These are phyloP conservation scores for Candida glucosophila DNA, from an alignment of 1,139 yeast species.

Conservation along the genomic window DNA sequence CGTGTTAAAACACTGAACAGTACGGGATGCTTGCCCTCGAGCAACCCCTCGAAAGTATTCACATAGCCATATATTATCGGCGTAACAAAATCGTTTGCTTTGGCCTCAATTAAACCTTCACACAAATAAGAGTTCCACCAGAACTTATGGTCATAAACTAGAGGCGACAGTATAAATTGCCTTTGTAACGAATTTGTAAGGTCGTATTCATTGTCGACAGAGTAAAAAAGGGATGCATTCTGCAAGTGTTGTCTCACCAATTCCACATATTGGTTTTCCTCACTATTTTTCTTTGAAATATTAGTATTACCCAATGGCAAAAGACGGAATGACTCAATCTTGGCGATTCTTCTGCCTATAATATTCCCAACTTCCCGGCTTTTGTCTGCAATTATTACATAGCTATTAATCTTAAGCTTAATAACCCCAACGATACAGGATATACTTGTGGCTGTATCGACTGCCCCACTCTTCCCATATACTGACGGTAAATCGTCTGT, in stretches of 20 bases:
- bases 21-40: slow-evolving; percentile 38
- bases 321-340: slow-evolving; percentile 50
- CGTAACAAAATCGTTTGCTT: slow-evolving; percentile 46
- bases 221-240: slow-evolving; percentile 67
- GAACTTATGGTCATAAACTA: slow-evolving; percentile 52
- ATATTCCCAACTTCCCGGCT: slow-evolving; percentile 60
- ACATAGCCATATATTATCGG: slow-evolving; percentile 83
- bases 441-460: slow-evolving; percentile 17
- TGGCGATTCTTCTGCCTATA: slow-evolving; percentile 51
- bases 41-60: slow-evolving; percentile 43
- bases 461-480: slow-evolving; percentile 8
- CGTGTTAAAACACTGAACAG: slow-evolving; percentile 61
- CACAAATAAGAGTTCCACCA: slow-evolving; percentile 82
- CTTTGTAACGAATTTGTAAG: slow-evolving; percentile 76
- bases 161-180: slow-evolving; percentile 19
- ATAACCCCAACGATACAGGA: slow-evolving; percentile 75
- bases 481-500: slow-evolving; percentile 14
- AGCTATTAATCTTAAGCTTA: slow-evolving; percentile 35
- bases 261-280: slow-evolving; percentile 53
- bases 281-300: slow-evolving; percentile 25
- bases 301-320: slow-evolving; percentile 36
- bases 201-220: slow-evolving; percentile 58
- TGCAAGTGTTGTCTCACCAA: slow-evolving; percentile 61
- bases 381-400: slow-evolving; percentile 38
- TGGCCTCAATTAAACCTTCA: slow-evolving; percentile 42